Evolutionary conservation across 2,329 filamentous ascomycete genomes (phyloP), one percentile per base, ranked within the genome.

Genomic region (Coleophoma crateriformis): DNA sequence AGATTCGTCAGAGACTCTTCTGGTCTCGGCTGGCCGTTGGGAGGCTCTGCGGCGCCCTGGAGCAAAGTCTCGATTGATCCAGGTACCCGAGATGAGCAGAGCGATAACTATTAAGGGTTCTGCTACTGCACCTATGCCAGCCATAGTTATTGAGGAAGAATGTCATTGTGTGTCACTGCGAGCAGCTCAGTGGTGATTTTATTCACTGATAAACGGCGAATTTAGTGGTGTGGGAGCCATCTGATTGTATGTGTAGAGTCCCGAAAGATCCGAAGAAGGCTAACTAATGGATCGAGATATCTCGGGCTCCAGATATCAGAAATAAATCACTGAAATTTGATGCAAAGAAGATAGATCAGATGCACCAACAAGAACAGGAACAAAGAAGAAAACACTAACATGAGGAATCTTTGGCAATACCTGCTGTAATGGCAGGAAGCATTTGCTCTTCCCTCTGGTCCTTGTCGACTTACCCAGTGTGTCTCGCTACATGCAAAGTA

Each of bases 101-200:
- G 73, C 70, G 47, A 84, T 67, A 33, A 85, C 81, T 2, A 82
- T 72, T 13, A 82, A 66, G n/a, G 81, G 82, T 58, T 85, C 82
- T 48, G 83, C 66, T 52, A 82, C 69, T 14, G 77, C 76, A 40
- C 80, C 79, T 41, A 71, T 69, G 34, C 78, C 79, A 39, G 53
- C 52, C 58, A 60, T 60, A 41, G 17, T 41, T 15, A 20, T 6
- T 17, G 27, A 2, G 4, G 22, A 13, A 41, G 38, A 20, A 41
- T 41, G 13, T 41, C 38, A 41, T 15, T 39, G 15, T 19, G 22
- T 41, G 38, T 41, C 38, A 41, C 38, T 41, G n/a, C 17, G 38
- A 41, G 22, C 17, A 11, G 15, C 17, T 12, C 5, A 19, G 38
- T 39, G 37, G 37, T 15, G 27, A 7, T 27, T 27, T 27, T 27